phyloP scores from a whole-genome alignment of 129 eudicot genomes.

The Daucus carota region DNA sequence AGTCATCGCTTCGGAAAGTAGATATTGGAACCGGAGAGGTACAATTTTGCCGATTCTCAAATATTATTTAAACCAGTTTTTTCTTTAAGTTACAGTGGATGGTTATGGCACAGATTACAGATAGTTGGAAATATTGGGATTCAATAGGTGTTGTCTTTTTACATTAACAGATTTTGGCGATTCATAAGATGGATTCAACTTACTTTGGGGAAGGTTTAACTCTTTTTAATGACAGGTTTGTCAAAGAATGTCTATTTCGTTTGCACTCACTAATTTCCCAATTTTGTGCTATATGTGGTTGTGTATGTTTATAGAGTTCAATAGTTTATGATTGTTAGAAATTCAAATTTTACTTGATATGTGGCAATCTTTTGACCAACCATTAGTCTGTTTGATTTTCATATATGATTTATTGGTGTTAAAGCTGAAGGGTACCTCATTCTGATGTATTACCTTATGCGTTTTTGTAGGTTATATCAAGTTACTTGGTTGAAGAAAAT shows the following conservation, averaged over 20 bases:
- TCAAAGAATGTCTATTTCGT: background rate
- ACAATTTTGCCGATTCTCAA: background rate
- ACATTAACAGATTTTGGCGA: constrained; percentile 40
- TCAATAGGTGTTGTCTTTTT: constrained; percentile 10
- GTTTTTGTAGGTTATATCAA: constrained; percentile 90
- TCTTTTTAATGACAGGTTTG: constrained; percentile 74
- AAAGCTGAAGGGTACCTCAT: constrained; percentile 9
- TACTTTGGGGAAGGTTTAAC: constrained; percentile 91
- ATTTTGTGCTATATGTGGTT: background rate
- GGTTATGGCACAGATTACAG: too few species aligned
- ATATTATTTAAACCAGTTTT: background rate
- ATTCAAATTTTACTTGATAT: background rate
- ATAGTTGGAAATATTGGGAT: background rate
- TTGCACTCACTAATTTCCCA: background rate
- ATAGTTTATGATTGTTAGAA: background rate
- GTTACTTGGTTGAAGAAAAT: constrained; percentile 80
- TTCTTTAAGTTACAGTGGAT: too few species aligned
- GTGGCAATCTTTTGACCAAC: background rate
- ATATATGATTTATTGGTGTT: background rate
- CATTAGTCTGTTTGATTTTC: background rate
- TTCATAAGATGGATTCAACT: constrained; percentile 45
- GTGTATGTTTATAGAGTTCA: background rate
- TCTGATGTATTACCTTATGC: constrained; percentile 40
- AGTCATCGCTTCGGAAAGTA: constrained; percentile 90
- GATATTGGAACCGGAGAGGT: constrained; percentile 78